phyloP scores from a whole-genome alignment of 805 yeast genomes.

The Sugiyamaella qingdaonensis region DNA sequence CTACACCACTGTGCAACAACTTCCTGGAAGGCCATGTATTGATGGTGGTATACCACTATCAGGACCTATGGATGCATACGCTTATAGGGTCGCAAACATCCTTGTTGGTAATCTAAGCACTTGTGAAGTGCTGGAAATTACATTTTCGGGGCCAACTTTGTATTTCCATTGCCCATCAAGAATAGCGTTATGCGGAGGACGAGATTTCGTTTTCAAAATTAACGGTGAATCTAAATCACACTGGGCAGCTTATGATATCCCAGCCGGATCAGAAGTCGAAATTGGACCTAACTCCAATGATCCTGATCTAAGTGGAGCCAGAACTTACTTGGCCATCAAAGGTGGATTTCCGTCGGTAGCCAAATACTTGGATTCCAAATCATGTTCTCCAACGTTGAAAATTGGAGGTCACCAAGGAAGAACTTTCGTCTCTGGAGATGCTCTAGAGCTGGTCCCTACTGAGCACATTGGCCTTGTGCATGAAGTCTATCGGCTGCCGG shows the following conservation, averaged over 20 bases:
- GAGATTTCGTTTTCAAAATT: conserved; percentile 52
- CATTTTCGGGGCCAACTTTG: conserved; percentile 80
- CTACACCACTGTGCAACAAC: conserved; percentile 92
- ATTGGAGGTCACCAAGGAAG: conserved; percentile 95
- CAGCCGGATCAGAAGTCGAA: conserved; percentile 68
- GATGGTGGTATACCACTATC: conserved; percentile 95
- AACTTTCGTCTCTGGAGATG: conserved; percentile 85
- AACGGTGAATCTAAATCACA: conserved; percentile 53
- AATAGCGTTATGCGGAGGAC: conserved; percentile 84
- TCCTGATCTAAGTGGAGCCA: conserved; percentile 56
- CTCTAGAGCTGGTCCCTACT: conserved; percentile 60
- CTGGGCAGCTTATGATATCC: conserved; percentile 68
- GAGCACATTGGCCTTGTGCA: not conserved
- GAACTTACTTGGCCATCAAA: conserved; percentile 82
- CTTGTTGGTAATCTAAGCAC: conserved; percentile 77
- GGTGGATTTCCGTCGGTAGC: conserved; percentile 92
- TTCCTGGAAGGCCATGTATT: conserved; percentile 79
- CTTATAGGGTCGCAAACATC: conserved; percentile 83
- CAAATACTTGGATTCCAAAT: conserved; percentile 84
- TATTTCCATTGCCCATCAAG: conserved; percentile 75
- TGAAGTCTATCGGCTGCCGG: conserved; percentile 55
- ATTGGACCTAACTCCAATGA: conserved; percentile 62
- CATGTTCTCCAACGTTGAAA: conserved; percentile 67
- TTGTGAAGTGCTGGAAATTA: conserved; percentile 89
- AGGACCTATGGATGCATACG: conserved; percentile 93